Percentiles rank a stretch among this genome's conserved stretches.
Evolutionary conservation across 2,329 filamentous ascomycete genomes (phyloP).

Genomic region (Trichoderma sp.): DNA sequence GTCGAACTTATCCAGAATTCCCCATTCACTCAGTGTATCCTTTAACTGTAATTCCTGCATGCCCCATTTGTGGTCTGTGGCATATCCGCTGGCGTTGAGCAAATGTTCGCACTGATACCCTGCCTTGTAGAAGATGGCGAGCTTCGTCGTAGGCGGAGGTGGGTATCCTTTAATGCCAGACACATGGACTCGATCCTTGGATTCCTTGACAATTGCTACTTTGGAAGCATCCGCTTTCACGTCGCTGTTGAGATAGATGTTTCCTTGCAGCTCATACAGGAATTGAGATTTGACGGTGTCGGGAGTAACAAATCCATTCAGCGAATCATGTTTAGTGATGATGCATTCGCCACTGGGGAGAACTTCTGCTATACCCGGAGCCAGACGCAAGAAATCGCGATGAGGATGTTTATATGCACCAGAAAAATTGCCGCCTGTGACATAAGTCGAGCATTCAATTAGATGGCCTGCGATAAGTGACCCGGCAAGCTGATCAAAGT

Average conservation of each 20-base stretch:
- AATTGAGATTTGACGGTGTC: conserved; percentile 45
- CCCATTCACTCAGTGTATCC: conserved; percentile 38
- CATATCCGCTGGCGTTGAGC: conserved; percentile 47
- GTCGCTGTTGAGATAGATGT: conserved; percentile 47
- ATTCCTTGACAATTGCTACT: conserved; percentile 36
- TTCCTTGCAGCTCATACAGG: conserved; percentile 48
- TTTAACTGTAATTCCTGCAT: conserved; percentile 47
- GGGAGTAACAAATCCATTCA: conserved; percentile 39
- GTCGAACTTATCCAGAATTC: conserved; percentile 41
- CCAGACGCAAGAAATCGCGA: conserved; percentile 32
- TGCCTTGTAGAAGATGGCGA: conserved; percentile 48
- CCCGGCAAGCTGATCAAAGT: conserved; percentile 46
- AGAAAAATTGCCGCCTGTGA: conserved; percentile 51
- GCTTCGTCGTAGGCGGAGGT: conserved; percentile 50
- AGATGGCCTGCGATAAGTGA: conserved; percentile 46
- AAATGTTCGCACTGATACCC: conserved; percentile 46
- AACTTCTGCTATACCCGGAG: conserved; percentile 50
- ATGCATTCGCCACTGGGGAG: conserved; percentile 42
- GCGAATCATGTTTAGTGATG: conserved; percentile 46
- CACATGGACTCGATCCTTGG: conserved; percentile 38
- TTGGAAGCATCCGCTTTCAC: conserved; percentile 41
- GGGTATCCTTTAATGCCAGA: conserved; percentile 40
- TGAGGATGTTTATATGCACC: conserved; percentile 33
- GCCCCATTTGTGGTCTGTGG: conserved; percentile 46
- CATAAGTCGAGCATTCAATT: conserved; percentile 51